Evolutionary conservation across 768 basidiomycete species (phyloP), one percentile per base, ranked within the genome.

Genomic region (Tricholoma matsutake): DNA sequence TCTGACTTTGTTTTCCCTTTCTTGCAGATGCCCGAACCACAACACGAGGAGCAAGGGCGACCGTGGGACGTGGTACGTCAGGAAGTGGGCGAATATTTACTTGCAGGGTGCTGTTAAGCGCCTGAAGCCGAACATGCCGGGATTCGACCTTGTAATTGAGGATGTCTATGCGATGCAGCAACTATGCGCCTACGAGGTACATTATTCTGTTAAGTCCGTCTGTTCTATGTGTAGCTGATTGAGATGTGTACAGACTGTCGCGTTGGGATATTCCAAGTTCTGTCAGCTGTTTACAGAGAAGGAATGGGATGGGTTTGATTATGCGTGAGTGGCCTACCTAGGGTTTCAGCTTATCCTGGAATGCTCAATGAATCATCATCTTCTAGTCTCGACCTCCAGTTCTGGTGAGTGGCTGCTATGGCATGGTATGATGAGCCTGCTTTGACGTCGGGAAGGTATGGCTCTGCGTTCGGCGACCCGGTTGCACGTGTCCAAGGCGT

Each of bases 231-330:
- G n/a, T 49, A 35, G 51, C 52, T 66, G 58, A 57, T 28, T 43
- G 18, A 58, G 43, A 4, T 25, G 29, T 45, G 4, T 18, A 11
- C 57, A 92, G 90, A 95, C 96, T 16, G 96, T 96, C 49, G 91
- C 93, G 0, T 80, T 96, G 10, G 94, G 93, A 8, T 96, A 93
- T 69, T 94, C 92, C 14, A 88, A 87, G 64, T 98, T 96, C 75
- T 98, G 94, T 64, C 86, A 87, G 58, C 77, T 97, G 2, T 98
- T 98, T 73, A 94, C 92, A 0, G 82, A 89, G 67, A 86, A 92
- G 47, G 95, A 97, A 73, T 98, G 94, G 95, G 88, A 91, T 69
- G 93, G 93, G 0, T 96, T 94, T 71, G 84, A 92, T 71, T 96
- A 97, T 63, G 81, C 89, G 85, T 92, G 64, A 59, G 88, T 76